phyloP scores from a whole-genome alignment of 1,139 yeast species.

The Yamadazyma pseudoaaseri region DNA sequence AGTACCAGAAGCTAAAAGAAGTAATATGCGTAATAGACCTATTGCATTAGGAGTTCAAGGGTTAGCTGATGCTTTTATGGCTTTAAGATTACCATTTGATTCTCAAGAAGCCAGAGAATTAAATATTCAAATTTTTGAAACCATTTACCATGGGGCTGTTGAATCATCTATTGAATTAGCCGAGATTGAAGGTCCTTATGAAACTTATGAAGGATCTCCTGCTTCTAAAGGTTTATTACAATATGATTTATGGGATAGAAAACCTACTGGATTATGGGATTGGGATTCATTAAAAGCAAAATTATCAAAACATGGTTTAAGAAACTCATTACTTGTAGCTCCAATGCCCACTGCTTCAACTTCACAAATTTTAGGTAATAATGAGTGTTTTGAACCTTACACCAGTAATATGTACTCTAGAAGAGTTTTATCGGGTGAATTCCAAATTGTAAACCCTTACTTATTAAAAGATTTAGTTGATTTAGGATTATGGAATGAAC shows the following conservation, averaged over 20 bases:
- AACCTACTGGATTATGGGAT: conserved; percentile 57
- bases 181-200: conserved; percentile 45
- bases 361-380: conserved; percentile 59
- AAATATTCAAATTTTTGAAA: conserved; percentile 59
- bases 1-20: conserved; percentile 49
- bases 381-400: conserved; percentile 63
- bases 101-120: conserved; percentile 55
- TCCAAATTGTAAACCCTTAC: conserved; percentile 59
- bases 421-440: conserved; percentile 62
- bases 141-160: conserved; percentile 59
- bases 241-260: conserved; percentile 57
- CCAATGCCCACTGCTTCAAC: conserved; percentile 70
- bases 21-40: conserved; percentile 59
- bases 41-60: conserved; percentile 67
- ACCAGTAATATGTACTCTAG: conserved; percentile 60
- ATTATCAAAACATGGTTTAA: conserved; percentile 46
- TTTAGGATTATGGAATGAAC: conserved; percentile 54
- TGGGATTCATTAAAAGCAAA: conserved; percentile 53
- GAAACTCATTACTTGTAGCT: conserved; percentile 61
- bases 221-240: conserved; percentile 58
- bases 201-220: conserved; percentile 54
- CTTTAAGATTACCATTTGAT: conserved; percentile 55
- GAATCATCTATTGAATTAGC: conserved; percentile 59
- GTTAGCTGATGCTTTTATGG: conserved; percentile 59
- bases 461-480: conserved; percentile 54